Conservation (phyloP, 495 filamentous ascomycete genomes). For the Lophiostoma macrostomum region DNA sequence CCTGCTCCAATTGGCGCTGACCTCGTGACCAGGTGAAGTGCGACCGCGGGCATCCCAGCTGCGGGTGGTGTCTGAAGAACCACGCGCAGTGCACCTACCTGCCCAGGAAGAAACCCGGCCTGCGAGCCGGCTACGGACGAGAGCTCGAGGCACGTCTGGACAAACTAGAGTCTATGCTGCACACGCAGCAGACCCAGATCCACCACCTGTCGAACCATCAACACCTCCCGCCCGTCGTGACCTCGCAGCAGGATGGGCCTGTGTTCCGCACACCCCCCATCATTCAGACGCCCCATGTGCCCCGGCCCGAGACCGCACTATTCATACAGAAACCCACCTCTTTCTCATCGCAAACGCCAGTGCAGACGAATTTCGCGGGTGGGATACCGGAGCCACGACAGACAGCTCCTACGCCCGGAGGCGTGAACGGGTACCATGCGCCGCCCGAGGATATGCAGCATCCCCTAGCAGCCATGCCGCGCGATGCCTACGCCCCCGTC, state of each 20-base stretch:
- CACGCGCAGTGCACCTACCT: constrained; percentile 75
- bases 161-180: constrained; percentile 38
- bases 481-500: constrained; percentile 13
- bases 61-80: constrained; percentile 85
- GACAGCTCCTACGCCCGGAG: neutral
- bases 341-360: constrained; percentile 28
- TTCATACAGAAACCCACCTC: constrained; percentile 60
- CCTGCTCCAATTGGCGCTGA: no score
- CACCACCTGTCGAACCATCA: constrained; percentile 35
- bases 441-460: constrained; percentile 15
- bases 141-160: constrained; percentile 77
- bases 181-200: constrained; percentile 40
- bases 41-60: constrained; percentile 65
- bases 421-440: constrained; percentile 21
- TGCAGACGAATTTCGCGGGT: constrained; percentile 17
- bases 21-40: no score
- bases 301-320: constrained; percentile 59
- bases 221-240: constrained; percentile 7
- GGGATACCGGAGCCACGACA: neutral
- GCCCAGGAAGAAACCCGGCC: constrained; percentile 79
- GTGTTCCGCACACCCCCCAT: constrained; percentile 31
- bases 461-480: constrained; percentile 1
- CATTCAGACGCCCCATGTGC: constrained; percentile 45
- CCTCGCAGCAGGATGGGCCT: constrained; percentile 29
- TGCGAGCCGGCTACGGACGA: constrained; percentile 81